Conservation (phyloP, 2,329 filamentous ascomycete genomes). For the Blastomyces emzantsi region DNA sequence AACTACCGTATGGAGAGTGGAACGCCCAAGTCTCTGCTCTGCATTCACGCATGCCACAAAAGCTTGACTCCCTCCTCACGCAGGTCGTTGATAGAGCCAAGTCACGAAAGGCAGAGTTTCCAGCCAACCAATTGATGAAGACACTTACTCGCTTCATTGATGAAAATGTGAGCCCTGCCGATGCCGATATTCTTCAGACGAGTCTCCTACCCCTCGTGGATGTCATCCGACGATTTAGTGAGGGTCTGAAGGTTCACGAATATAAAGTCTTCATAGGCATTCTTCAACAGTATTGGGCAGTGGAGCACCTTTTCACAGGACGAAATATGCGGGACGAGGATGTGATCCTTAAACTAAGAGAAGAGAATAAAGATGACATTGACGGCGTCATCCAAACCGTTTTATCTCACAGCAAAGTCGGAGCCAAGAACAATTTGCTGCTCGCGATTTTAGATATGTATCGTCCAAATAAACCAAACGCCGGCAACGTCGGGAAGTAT, state of each 20-base stretch:
- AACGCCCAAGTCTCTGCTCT: conserved; percentile 90
- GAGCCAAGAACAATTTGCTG: conserved; percentile 87
- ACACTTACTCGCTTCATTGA: conserved; percentile 81
- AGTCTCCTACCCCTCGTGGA: conserved; percentile 67
- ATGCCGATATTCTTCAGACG: conserved; percentile 63
- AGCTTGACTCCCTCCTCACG: conserved; percentile 71
- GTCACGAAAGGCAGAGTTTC: conserved; percentile 74
- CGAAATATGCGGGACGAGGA: conserved; percentile 83
- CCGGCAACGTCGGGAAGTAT: conserved; percentile 79
- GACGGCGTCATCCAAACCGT: conserved; percentile 76
- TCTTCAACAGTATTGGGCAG: conserved; percentile 70
- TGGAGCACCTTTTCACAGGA: conserved; percentile 81
- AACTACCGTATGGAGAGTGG: conserved; percentile 95
- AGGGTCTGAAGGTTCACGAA: conserved; percentile 87
- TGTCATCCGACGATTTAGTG: conserved; percentile 69
- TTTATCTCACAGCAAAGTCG: conserved; percentile 85
- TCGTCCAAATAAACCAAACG: conserved; percentile 84
- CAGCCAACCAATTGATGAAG: conserved; percentile 77
- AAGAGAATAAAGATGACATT: conserved; percentile 92
- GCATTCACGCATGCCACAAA: conserved; percentile 95
- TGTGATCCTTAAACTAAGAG: conserved; percentile 84
- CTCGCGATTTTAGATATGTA: conserved; percentile 90
- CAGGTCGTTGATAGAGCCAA: conserved; percentile 80
- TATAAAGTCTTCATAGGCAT: conserved; percentile 70
- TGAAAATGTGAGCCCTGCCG: conserved; percentile 65